Evolutionary conservation across 345 rosid species (phyloP), one percentile per base, ranked within the genome.

Genomic region (Ricinus communis): DNA sequence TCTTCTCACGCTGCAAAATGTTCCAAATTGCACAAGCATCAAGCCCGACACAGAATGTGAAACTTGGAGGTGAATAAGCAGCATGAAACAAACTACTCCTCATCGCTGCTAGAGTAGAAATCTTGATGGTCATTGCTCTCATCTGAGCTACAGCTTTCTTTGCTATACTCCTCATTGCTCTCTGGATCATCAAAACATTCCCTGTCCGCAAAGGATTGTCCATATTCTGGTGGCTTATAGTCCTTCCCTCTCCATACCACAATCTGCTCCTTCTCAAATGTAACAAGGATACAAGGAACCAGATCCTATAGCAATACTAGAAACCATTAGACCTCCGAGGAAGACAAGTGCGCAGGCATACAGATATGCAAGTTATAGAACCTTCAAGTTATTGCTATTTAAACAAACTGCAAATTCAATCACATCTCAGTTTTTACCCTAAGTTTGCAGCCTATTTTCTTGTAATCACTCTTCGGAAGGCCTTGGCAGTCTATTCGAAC

Each of bases 181-280:
- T 74, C 71, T 2, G 77, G 49, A 63, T 73, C 74, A 43, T 77
- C 76, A 49, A 77, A 77, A 38, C 4, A 56, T 55, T 75, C 80
- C 41, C 82, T 55, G 33, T 69, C 77, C 7, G 67, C 45, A 67
- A 80, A 82, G 45, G 80, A 81, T 7, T 52, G 62, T 8, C 74
- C 90, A 46, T 80, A 85, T 71, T 84, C 77, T 25, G 80, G 74
- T 49, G 92, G 90, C 66, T 82, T 85, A 60, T 85, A 90, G 71
- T 88, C 87, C 60, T 81, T 77, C 50, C 93, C 97, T 71, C 90
- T 84, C 96, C 97, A 92, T 3, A 84, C 82, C 66, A 95, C 96
- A 64, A 95, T 86, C 82, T 92, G 97, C 80, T 92, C 96, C 83
- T 92, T 95, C 51, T 87, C 96, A 82, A 92, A 92, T 74, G 97